A percentile compares a stretch with the other conserved stretches of the same genome.
Conservation (phyloP, 345 rosid genomes). For the Alliaria petiolata region DNA sequence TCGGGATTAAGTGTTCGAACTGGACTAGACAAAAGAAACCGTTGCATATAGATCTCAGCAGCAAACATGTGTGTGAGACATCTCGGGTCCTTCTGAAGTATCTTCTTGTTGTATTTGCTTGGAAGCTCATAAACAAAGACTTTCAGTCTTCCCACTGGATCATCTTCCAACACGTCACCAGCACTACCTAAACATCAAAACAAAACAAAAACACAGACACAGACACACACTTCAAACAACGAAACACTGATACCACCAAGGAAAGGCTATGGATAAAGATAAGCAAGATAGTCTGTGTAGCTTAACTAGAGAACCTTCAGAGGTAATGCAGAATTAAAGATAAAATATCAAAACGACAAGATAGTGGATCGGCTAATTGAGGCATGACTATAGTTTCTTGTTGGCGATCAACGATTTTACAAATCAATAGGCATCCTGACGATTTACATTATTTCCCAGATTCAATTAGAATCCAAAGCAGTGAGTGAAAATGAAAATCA, state of each 20-base stretch:
- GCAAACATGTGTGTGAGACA: conserved; percentile 99
- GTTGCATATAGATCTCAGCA: conserved; percentile 95
- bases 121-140: conserved; percentile 96
- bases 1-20: conserved; percentile 92
- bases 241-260: background rate
- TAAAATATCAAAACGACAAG: background rate
- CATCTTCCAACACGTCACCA: conserved; percentile 96
- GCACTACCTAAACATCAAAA: conserved; percentile 73
- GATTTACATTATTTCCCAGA: background rate
- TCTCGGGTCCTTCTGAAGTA: conserved; percentile 87
- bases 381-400: background rate
- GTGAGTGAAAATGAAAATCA: background rate
- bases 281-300: background rate
- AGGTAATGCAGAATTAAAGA: background rate
- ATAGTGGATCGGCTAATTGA: background rate
- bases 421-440: conserved; percentile 4
- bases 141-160: conserved; percentile 92
- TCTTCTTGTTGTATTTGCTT: conserved; percentile 91
- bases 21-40: conserved; percentile 88
- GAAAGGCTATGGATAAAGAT: background rate
- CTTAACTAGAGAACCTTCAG: background rate
- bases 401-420: background rate
- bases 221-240: background rate
- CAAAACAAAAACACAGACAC: background rate
- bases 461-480: background rate